Percentiles rank a stretch among this genome's conserved stretches.
Conservation (phyloP, 225 moss, liverwort and hornwort genomes). For the Asterella californica region DNA sequence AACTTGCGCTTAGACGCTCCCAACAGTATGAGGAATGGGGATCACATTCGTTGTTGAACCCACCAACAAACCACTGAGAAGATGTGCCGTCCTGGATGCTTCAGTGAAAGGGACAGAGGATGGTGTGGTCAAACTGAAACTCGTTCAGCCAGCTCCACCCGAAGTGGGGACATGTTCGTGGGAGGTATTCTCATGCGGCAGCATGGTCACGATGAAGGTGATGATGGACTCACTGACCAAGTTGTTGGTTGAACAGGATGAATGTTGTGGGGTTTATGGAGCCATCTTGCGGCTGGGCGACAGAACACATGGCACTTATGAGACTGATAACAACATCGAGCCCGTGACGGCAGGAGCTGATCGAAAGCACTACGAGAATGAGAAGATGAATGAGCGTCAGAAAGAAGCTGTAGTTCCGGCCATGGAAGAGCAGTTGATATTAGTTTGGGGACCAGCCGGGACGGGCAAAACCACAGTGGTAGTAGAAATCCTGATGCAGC, state of each 20-base stretch:
- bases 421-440: not conserved
- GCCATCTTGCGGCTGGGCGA: not conserved
- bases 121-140: not conserved
- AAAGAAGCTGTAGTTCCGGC: not conserved
- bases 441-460: not conserved
- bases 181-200: not conserved
- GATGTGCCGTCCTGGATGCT: not conserved
- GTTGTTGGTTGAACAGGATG: not conserved
- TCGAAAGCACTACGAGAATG: not conserved
- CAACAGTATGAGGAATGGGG: constrained; percentile 1
- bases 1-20: not conserved
- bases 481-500: not conserved
- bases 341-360: no score
- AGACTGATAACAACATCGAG: no score
- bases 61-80: not conserved
- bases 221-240: not conserved
- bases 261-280: not conserved
- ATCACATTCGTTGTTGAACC: not conserved
- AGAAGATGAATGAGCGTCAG: not conserved
- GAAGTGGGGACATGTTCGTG: not conserved
- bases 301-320: not conserved
- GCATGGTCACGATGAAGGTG: not conserved
- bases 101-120: not conserved
- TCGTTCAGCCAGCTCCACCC: constrained; percentile 2
- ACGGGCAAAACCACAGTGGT: constrained; percentile 1